Evolutionary conservation across 1,284 basidiomycete species (phyloP), one percentile per base, ranked within the genome.

Genomic region (Irpex sp.): DNA sequence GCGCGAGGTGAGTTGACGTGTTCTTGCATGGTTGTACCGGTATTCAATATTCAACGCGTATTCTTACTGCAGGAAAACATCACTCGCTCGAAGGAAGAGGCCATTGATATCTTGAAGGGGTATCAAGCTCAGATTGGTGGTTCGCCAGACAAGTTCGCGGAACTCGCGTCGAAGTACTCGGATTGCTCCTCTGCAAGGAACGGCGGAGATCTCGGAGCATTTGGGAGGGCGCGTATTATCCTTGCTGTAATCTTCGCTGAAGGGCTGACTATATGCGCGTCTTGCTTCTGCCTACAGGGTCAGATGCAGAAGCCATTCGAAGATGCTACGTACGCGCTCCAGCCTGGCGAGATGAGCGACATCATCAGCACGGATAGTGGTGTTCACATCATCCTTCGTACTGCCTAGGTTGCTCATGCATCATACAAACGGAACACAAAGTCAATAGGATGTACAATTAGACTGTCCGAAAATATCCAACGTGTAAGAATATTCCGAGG

Each of bases 241-340:
- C 19, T 23, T 39, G 2, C 18, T 28, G 4, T 28, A 3, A 28
- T 28, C 28, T 28, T 28, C 4, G 5, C 5, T 5, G 28, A 28
- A 28, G 28, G 3, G 28, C 28, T 28, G 4, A 35, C 23, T 19
- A 28, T 63, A 10, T n/a, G 5, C n/a, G 8, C 2, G 47, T 8
- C 18, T 5, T 28, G n/a, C 9, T 23, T 6, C 33, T 35, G 28
- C 23, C 56, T 5, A 5, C 54, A 73, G 72, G 93, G 91, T 2
- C 90, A 93, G 80, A 99, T 99, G 97, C 97, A 99, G 77, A 95
- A 94, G 76, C 88, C 94, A 21, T 99, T 99, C 72, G 96, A 98
- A 78, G 93, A 97, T 23, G 92, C 92, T 4, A 84, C 95, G 8
- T 98, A 87, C 75, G 84, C 77, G 1, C 82, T 98, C 63, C 73